Conservation (phyloP, 306 rosid species). For the Sesbania bispinosa region DNA sequence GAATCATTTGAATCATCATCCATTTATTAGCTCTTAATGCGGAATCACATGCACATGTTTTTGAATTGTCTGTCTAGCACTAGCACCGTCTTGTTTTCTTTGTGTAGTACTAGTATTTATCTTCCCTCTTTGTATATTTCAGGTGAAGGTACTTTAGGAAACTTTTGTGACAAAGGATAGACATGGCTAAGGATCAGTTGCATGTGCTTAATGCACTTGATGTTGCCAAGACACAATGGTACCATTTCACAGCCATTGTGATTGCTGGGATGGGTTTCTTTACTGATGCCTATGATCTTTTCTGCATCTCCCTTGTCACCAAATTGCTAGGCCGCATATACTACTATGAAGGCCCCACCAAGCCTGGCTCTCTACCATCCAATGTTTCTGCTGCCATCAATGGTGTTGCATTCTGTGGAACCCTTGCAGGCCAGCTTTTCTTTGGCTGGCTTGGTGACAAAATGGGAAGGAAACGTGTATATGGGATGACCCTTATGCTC, state of each 20-base stretch:
- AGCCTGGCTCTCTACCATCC: slow-evolving; percentile 65
- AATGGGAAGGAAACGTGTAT: slow-evolving; percentile 76
- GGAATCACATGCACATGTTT: background rate
- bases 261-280: slow-evolving; percentile 95
- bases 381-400: slow-evolving; percentile 72
- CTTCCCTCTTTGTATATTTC: background rate
- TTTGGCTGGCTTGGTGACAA: slow-evolving; percentile 98
- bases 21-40: background rate
- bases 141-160: slow-evolving; percentile 2
- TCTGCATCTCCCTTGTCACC: slow-evolving; percentile 84
- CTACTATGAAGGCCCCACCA: slow-evolving; percentile 41
- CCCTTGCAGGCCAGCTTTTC: slow-evolving; percentile 84
- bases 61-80: background rate
- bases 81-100: background rate
- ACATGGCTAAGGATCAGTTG: slow-evolving; percentile 54
- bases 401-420: slow-evolving; percentile 85
- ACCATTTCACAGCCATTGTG: slow-evolving; percentile 85
- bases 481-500: slow-evolving; percentile 85
- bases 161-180: background rate
- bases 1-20: background rate
- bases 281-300: slow-evolving; percentile 86
- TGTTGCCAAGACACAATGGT: slow-evolving; percentile 86
- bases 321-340: slow-evolving; percentile 77
- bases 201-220: slow-evolving; percentile 77
- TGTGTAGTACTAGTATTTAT: no score